phyloP scores from a whole-genome alignment of 768 basidiomycete genomes.

The Suillus variegatus region DNA sequence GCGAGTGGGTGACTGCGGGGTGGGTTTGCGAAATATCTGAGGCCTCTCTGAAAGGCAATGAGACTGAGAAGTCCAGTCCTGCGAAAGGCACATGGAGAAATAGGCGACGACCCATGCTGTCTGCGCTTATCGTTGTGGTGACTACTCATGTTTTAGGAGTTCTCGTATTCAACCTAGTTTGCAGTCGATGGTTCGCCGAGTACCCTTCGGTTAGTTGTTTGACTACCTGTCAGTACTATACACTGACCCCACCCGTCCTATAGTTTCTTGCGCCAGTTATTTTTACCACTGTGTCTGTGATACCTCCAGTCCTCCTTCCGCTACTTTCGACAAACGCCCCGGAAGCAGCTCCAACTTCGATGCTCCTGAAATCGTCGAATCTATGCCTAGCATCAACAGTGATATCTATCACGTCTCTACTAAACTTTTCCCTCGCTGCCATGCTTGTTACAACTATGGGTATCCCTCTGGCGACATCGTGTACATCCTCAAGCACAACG shows the following conservation, averaged over 20 bases:
- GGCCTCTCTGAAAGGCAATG: slow-evolving; percentile 7
- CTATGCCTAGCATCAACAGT: slow-evolving; percentile 85
- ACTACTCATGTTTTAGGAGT: slow-evolving; percentile 58
- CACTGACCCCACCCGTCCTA: not conserved
- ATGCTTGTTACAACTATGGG: slow-evolving; percentile 65
- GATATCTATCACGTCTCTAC: slow-evolving; percentile 81
- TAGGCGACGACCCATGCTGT: slow-evolving; percentile 56
- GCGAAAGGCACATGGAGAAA: slow-evolving; percentile 40
- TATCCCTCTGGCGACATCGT: slow-evolving; percentile 55
- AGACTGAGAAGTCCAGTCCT: slow-evolving; percentile 13
- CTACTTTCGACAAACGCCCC: slow-evolving; percentile 25
- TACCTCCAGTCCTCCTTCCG: slow-evolving; percentile 37
- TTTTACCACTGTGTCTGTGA: slow-evolving; percentile 29
- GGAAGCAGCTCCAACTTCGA: slow-evolving; percentile 41
- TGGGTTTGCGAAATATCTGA: slow-evolving; percentile 40
- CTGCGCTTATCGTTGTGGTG: slow-evolving; percentile 52
- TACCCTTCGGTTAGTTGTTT: slow-evolving; percentile 40
- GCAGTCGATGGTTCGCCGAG: slow-evolving; percentile 44
- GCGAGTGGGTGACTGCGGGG: slow-evolving; percentile 67
- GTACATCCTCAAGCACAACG: slow-evolving; percentile 18
- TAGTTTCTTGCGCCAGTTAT: slow-evolving; percentile 28
- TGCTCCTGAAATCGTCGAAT: slow-evolving; percentile 69
- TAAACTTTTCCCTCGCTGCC: slow-evolving; percentile 91
- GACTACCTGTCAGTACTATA: not conserved
- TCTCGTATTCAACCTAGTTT: slow-evolving; percentile 49